A percentile compares a stretch with the other conserved stretches of the same genome.
Conservation (phyloP, 164 flowering plant species). For the Magnolia kwangsiensis region DNA sequence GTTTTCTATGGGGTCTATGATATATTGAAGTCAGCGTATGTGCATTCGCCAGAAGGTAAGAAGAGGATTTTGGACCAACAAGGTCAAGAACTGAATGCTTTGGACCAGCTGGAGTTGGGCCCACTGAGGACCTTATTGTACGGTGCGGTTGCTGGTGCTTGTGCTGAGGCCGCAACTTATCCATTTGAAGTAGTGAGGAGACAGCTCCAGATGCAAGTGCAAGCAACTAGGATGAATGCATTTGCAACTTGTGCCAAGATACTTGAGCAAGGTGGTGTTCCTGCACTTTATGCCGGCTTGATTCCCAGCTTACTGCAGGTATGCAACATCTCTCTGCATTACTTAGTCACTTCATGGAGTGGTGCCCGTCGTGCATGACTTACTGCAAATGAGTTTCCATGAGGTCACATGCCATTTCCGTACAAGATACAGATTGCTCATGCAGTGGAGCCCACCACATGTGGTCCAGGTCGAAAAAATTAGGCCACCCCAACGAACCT, state of each 20-base stretch:
- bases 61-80: conserved; percentile 58
- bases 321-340: conserved; percentile 1
- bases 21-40: conserved; percentile 75
- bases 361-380: not conserved
- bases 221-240: conserved; percentile 57
- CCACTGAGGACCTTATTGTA: conserved; percentile 73
- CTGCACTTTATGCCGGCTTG: conserved; percentile 87
- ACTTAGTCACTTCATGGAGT: not conserved
- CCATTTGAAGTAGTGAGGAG: conserved; percentile 95
- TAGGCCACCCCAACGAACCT: too few relatives aligned
- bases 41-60: conserved; percentile 85
- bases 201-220: conserved; percentile 84
- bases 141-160: conserved; percentile 97
- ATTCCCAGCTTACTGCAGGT: conserved; percentile 93
- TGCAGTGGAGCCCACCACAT: too few relatives aligned
- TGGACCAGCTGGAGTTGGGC: conserved; percentile 86
- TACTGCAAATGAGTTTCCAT: not conserved
- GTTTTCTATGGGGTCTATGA: conserved; percentile 97
- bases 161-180: conserved; percentile 93
- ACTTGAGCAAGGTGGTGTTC: conserved; percentile 75
- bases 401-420: not conserved
- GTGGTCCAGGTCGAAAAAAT: too few relatives aligned
- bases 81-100: conserved; percentile 64
- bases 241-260: conserved; percentile 59
- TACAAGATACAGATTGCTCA: too few relatives aligned